Evolutionary conservation across 78 protist species (phyloP), one percentile per base, ranked within the genome.

Genomic region (Dictyostelium purpureum): DNA sequence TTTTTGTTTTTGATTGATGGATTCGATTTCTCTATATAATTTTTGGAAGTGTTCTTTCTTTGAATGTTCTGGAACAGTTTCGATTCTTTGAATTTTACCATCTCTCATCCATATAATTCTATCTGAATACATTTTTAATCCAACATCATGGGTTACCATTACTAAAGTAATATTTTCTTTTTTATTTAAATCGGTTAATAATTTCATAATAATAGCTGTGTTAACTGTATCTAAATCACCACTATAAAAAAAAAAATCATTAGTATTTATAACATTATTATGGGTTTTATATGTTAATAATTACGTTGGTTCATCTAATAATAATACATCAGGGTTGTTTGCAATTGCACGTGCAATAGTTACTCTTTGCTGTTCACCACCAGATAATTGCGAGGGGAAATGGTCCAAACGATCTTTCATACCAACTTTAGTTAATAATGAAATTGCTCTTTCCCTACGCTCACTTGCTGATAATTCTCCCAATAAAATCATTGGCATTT

Each of bases 81-180:
- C 94, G 47, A 89, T 71, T 45, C 90, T 33, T 70, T 88, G 94
- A 31, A 97, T 81, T 28, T 97, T 96, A 28, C 99, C 99, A 59
- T 98, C 99, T 31, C 98, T 61, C 96, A 98, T 92, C 94, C 96
- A 96, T n/a, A 98, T 74, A 59, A 97, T 96, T 47, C 99, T 40
- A 18, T 96, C 75, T 7, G 99, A 97, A 65, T 80, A 96, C 76
- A 74, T 42, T 45, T 96, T 98, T 74, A 98, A 77, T n/a, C 89
- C 49, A n/a, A 95, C 94, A 74, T 98, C 99, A 91, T 98, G 99
- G n/a, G 99, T 98, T 1, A 97, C 98, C 98, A 98, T 97, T n/a
- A 98, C 91, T 80, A 94, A 51, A 21, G 99, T 98, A 54, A 98
- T 94, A 51, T 95, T 54, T 38, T 97, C 89, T 26, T 59, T 54